These are phyloP conservation scores for Coemansia erecta DNA, from an alignment of 192 early-diverging fungal species.

Conservation along the genomic window DNA sequence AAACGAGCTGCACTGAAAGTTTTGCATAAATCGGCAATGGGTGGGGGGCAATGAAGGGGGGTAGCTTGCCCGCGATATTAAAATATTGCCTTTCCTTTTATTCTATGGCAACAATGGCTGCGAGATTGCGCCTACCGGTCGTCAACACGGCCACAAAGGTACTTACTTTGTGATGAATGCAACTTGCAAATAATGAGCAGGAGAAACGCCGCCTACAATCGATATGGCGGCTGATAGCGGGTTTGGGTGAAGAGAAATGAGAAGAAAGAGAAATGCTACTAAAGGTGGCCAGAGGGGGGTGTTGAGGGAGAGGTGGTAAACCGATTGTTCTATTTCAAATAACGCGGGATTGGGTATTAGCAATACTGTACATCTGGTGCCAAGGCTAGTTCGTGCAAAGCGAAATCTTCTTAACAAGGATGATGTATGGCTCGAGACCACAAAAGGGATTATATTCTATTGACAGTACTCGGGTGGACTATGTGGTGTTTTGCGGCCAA, in stretches of 20 bases:
- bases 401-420: no score
- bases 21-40: neutral
- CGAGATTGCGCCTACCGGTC: conserved; percentile 5
- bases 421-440: no score
- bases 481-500: no score
- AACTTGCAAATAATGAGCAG: neutral
- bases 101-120: neutral
- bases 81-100: neutral
- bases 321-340: neutral
- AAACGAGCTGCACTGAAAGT: neutral
- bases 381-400: no score
- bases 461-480: no score
- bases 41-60: neutral
- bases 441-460: no score
- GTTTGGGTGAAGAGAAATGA: neutral
- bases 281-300: conserved; percentile 1
- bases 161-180: conserved; percentile 6
- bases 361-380: no score
- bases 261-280: neutral
- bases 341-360: no score
- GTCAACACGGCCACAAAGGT: conserved; percentile 8
- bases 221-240: conserved; percentile 11
- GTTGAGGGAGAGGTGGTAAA: neutral
- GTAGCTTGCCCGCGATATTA: conserved; percentile 1
- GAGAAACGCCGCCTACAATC: conserved; percentile 16